phyloP scores from a whole-genome alignment of 208 protist genomes.

The Acanthamoeba rhysodes region DNA sequence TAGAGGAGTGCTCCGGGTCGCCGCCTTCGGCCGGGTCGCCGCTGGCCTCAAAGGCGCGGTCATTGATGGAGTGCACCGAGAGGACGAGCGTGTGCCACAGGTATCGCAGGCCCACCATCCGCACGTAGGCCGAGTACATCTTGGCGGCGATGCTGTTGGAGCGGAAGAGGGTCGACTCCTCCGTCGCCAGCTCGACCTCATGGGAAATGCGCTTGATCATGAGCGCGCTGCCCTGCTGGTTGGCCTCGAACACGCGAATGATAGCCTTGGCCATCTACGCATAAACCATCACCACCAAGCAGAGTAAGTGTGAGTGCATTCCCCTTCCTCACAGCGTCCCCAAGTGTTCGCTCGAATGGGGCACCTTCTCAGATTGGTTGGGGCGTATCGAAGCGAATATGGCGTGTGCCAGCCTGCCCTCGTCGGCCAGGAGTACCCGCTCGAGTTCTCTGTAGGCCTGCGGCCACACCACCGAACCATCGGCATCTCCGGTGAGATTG shows the following conservation, averaged over 20 bases:
- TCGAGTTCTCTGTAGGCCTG: neutral
- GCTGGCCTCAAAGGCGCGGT: constrained; percentile 7
- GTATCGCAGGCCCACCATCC: constrained; percentile 57
- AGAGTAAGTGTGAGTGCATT: neutral
- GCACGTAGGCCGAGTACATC: constrained; percentile 69
- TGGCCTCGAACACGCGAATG: constrained; percentile 26
- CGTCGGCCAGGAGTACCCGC: neutral
- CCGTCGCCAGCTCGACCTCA: neutral
- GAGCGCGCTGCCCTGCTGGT: constrained; percentile 17
- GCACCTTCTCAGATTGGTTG: constrained; percentile 12
- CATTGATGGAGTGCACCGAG: constrained; percentile 39
- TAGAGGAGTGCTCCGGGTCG: neutral
- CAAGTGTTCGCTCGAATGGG: too few relatives aligned
- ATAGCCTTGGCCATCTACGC: neutral
- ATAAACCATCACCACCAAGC: neutral
- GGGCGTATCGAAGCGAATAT: neutral
- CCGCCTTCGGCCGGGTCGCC: neutral
- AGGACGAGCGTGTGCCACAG: constrained; percentile 71
- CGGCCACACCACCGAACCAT: too few relatives aligned
- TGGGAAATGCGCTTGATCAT: constrained; percentile 2
- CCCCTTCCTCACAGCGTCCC: too few relatives aligned
- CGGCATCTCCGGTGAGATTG: neutral
- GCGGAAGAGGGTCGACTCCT: constrained; percentile 70
- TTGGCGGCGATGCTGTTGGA: constrained; percentile 72
- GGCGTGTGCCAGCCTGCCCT: neutral